Evolutionary conservation across 768 basidiomycete species (phyloP).

Genomic region (Lyophyllum atratum): DNA sequence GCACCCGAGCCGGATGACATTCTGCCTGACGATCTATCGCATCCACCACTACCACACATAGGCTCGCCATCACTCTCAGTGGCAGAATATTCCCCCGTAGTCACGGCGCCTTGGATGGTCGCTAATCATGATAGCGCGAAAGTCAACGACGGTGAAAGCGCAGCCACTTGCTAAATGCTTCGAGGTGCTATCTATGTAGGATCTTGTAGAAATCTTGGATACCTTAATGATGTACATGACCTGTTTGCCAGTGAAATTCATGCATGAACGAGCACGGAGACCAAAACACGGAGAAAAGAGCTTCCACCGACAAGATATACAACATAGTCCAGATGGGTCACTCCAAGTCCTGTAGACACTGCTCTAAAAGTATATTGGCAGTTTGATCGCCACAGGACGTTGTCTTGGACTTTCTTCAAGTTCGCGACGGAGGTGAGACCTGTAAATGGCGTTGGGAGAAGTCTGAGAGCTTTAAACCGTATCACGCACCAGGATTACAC

Average conservation of each 20-base stretch:
- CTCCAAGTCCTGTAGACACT: conserved; percentile 4
- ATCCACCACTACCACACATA: conserved; percentile 14
- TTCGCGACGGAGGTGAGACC: conserved; percentile 83
- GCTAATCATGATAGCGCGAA: conserved; percentile 14
- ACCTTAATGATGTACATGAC: neutral
- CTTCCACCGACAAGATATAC: conserved; percentile 7
- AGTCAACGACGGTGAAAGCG: neutral
- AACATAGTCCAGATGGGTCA: neutral
- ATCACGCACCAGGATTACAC: conserved; percentile 85
- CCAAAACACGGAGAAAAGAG: neutral
- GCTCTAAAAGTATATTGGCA: conserved; percentile 38
- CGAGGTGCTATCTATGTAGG: conserved; percentile 2
- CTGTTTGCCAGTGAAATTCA: neutral
- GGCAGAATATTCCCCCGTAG: conserved; percentile 22
- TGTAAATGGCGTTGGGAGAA: conserved; percentile 28
- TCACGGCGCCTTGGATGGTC: conserved; percentile 27
- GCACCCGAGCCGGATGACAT: conserved; percentile 68
- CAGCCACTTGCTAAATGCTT: neutral
- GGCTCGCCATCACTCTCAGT: conserved; percentile 10
- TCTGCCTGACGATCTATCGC: conserved; percentile 20
- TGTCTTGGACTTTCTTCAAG: conserved; percentile 34
- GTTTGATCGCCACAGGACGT: conserved; percentile 1
- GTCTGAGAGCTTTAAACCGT: neutral
- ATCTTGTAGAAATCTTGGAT: neutral
- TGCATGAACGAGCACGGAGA: neutral